Conservation (phyloP, 163 green algal species). For the Chlorella variabilis region DNA sequence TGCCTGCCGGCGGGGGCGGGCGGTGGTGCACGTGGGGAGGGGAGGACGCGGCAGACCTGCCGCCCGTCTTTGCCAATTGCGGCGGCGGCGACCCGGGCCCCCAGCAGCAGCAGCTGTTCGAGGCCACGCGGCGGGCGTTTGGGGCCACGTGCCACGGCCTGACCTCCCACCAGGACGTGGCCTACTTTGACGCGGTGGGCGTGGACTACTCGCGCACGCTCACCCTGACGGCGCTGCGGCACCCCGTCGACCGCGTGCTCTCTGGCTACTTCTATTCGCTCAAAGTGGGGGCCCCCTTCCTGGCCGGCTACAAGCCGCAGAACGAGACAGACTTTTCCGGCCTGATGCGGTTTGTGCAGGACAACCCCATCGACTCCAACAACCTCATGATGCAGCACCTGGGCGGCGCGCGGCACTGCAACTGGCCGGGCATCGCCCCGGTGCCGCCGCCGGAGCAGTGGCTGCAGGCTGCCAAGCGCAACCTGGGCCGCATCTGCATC, state of each 20-base stretch:
- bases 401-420: conserved; percentile 3
- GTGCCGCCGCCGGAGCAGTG: background rate
- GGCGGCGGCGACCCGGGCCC: background rate
- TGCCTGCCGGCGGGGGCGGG: background rate
- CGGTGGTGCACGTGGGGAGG: background rate
- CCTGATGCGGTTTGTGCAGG: conserved; percentile 1
- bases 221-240: background rate
- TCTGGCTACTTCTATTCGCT: background rate
- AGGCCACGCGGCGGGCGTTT: background rate
- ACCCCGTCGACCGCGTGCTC: conserved; percentile 1
- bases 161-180: conserved; percentile 6
- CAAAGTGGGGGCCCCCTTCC: background rate
- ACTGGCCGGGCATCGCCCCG: conserved; percentile 1
- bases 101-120: background rate
- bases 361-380: background rate
- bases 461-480: background rate
- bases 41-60: background rate
- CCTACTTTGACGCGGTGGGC: conserved; percentile 1
- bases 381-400: background rate
- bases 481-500: conserved; percentile 4
- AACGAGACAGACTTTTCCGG: conserved; percentile 9
- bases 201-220: background rate
- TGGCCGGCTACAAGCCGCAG: background rate
- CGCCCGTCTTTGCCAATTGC: background rate
- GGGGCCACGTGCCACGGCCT: background rate